Base-by-base conservation (phyloP, 2,329 filamentous ascomycete species). In the Myriangium duriaei region DNA sequence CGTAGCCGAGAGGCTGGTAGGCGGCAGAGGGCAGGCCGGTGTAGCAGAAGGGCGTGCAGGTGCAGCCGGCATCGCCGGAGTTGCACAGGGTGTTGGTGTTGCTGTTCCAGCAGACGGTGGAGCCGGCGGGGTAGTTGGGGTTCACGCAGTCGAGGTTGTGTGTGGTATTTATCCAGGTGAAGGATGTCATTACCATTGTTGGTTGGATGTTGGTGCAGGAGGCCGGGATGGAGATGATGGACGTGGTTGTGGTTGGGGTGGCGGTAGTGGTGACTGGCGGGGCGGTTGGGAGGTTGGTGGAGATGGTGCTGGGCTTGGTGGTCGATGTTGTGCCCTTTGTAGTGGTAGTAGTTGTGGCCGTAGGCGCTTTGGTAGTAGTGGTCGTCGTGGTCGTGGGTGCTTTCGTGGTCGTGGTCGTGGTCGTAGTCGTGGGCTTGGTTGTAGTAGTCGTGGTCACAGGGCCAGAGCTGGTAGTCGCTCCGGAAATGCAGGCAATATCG, bases 91-190 rank as follows among this genome's bases (percentile, higher is more conserved):
- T 11, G 12, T 32, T 32, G 32, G 12, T 34, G 9, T 11, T 7
- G 29, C 28, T 31, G 35, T 26, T 32, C 30, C 30, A 39, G 36
- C 36, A 39, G 16, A 39, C 36, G 15, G 32, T 15, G 17, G 36
- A 16, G 28, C 26, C 19, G 30, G 36, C 11, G 15, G 36, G 36
- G 36, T 15, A 30, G 29, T 29, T 26, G 16, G 29, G 16, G 30
- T 33, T 19, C 19, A 30, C 36, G 36, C 36, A 39, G 36, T 39
- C 36, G 30, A 39, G 36, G 19, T 39, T 39, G 36, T 39, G 36
- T 19, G 36, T 39, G 11, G 36, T 32, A 30, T 39, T 33, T 28
- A 39, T 32, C 30, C 29, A 39, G 30, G 11, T 10, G 36, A 39
- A 39, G 30, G 36, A 21, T 14, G 36, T 39, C 16, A 39, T 39